Percentiles rank a stretch among this genome's conserved stretches.
phyloP scores from a whole-genome alignment of 164 flowering plant species.

The Macadamia integrifolia region DNA sequence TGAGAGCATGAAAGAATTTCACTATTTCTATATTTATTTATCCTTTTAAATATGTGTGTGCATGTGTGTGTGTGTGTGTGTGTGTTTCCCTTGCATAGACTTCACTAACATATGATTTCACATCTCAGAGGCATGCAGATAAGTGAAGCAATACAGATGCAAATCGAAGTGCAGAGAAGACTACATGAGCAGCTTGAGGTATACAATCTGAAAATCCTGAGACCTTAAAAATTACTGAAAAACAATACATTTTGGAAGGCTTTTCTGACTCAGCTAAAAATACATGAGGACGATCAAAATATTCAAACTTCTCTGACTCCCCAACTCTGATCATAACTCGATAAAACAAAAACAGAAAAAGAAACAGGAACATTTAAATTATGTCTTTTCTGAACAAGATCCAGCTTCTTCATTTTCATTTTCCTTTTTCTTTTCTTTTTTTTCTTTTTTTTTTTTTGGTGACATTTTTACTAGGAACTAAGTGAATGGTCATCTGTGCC shows the following conservation, averaged over 20 bases:
- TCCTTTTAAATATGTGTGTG: not conserved
- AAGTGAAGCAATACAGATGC: slow-evolving; percentile 86
- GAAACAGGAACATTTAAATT: not conserved
- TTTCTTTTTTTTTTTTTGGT: too few species aligned
- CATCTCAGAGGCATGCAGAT: slow-evolving; percentile 47
- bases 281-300: not conserved
- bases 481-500: too few species aligned
- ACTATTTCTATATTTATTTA: not conserved
- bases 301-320: not conserved
- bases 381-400: not conserved
- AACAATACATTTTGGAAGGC: not conserved
- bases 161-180: slow-evolving; percentile 90
- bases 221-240: not conserved
- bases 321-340: not conserved
- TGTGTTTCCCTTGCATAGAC: too few species aligned
- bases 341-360: not conserved
- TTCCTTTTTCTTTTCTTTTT: too few species aligned
- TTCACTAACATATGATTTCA: slow-evolving; percentile 16
- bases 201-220: slow-evolving; percentile 2
- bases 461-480: not conserved
- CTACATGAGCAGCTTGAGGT: slow-evolving; percentile 97
- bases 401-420: not conserved
- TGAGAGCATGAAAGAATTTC: slow-evolving; percentile 20
- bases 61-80: not conserved
- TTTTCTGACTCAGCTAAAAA: not conserved